phyloP scores from a whole-genome alignment of 768 basidiomycete genomes.

The Phaffia tasmanica region DNA sequence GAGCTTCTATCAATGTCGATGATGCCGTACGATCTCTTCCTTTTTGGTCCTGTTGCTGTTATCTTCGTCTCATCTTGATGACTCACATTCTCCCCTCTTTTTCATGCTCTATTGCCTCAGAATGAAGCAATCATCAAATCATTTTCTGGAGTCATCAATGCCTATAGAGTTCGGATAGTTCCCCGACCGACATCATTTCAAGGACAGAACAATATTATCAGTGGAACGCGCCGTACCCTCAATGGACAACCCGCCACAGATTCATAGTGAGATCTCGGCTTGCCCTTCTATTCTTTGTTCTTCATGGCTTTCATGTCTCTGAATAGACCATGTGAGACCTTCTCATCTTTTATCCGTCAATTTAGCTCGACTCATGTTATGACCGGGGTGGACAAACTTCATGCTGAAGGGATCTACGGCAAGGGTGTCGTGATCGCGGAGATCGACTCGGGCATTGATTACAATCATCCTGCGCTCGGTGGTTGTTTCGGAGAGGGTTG shows the following conservation, averaged over 20 bases:
- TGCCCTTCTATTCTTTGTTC: too few relatives aligned
- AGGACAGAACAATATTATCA: too few relatives aligned
- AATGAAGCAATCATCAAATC: too few relatives aligned
- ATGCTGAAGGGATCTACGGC: constrained; percentile 53
- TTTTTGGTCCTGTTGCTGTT: constrained; percentile 3
- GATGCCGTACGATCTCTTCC: constrained; percentile 2
- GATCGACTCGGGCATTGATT: constrained; percentile 41
- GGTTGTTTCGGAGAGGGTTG: constrained; percentile 23
- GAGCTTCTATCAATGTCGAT: constrained; percentile 11
- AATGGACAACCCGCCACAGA: too few relatives aligned
- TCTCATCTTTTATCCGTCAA: not conserved
- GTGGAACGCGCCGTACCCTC: too few relatives aligned
- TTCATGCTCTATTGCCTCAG: not conserved
- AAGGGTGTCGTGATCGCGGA: constrained; percentile 58
- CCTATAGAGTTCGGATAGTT: too few relatives aligned
- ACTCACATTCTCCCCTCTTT: not conserved
- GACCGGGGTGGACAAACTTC: constrained; percentile 52
- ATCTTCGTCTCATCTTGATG: not conserved
- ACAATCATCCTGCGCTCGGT: constrained; percentile 14
- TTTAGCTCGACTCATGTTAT: constrained; percentile 8
- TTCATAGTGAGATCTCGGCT: too few relatives aligned
- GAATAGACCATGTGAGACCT: too few relatives aligned
- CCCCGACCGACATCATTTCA: too few relatives aligned
- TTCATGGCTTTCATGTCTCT: too few relatives aligned
- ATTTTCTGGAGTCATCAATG: too few relatives aligned